Percentiles rank a stretch among this genome's conserved stretches.
These are phyloP conservation scores for Thermomucor indicae-seudaticae DNA, from an alignment of 371 early-diverging fungal genomes.

Conservation along the genomic window DNA sequence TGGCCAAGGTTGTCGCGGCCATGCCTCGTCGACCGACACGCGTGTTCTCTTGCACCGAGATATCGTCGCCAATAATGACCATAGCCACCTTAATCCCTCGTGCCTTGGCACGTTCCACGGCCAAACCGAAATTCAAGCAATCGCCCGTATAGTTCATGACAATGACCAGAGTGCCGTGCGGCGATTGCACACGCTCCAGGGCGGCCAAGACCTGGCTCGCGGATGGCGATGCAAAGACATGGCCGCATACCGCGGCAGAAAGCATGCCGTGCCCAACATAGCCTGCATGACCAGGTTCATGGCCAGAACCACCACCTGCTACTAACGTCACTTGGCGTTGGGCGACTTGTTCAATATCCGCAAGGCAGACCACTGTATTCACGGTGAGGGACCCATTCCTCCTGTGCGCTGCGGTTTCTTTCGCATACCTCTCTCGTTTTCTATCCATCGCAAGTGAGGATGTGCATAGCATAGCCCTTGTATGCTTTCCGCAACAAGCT, in stretches of 20 bases:
- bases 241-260: conserved; percentile 76
- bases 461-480: conserved; percentile 40
- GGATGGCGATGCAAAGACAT: conserved; percentile 81
- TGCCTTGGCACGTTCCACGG: conserved; percentile 75
- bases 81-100: conserved; percentile 62
- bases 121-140: conserved; percentile 75
- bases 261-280: conserved; percentile 74
- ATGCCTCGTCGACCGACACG: conserved; percentile 78
- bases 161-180: conserved; percentile 68
- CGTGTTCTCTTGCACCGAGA: conserved; percentile 61
- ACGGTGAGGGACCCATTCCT: background rate
- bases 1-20: conserved; percentile 73
- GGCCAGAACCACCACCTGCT: conserved; percentile 82
- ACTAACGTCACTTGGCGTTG: conserved; percentile 68
- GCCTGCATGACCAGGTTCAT: conserved; percentile 81
- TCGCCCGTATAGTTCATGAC: conserved; percentile 89
- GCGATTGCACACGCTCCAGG: conserved; percentile 57
- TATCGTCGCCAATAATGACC: conserved; percentile 80
- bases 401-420: background rate
- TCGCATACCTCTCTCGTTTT: conserved; percentile 26
- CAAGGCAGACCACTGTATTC: conserved; percentile 45
- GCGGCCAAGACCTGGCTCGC: conserved; percentile 70
- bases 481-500: conserved; percentile 34
- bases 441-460: conserved; percentile 28
- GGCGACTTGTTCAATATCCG: conserved; percentile 48